Conservation (phyloP, 108 stramenopile genomes). For the Aureococcus anophagefferens region DNA sequence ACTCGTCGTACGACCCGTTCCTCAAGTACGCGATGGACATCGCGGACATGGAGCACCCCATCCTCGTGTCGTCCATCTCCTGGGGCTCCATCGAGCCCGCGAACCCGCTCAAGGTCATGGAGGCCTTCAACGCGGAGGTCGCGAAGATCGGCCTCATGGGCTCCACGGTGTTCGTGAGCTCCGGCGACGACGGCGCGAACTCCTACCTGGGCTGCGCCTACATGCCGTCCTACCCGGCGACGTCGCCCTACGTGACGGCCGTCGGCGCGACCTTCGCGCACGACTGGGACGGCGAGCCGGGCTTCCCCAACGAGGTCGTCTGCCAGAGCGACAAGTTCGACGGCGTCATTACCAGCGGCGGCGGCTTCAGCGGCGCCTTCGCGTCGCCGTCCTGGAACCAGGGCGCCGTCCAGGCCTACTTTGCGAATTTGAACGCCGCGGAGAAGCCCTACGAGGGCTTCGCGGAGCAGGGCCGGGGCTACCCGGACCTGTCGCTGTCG, state of each 20-base stretch:
- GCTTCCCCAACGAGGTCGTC: neutral
- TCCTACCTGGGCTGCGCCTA: neutral
- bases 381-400: neutral
- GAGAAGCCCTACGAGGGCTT: neutral
- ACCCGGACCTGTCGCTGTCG: constrained; percentile 1
- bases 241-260: constrained; percentile 5
- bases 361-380: constrained; percentile 4
- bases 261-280: neutral
- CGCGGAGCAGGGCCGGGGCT: neutral
- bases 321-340: neutral
- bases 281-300: neutral
- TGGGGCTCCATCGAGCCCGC: neutral
- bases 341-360: constrained; percentile 8
- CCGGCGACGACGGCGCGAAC: constrained; percentile 4
- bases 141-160: constrained; percentile 2
- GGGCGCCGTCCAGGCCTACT: neutral
- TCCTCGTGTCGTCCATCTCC: neutral
- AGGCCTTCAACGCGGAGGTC: neutral
- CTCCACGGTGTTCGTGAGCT: neutral
- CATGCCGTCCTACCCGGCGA: constrained; percentile 3
- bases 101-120: neutral
- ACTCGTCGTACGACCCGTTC: neutral
- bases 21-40: neutral
- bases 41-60: neutral
- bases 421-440: neutral